These are phyloP conservation scores for Gyromitra esculenta DNA, from an alignment of 2,329 filamentous ascomycete species.

Conservation along the genomic window DNA sequence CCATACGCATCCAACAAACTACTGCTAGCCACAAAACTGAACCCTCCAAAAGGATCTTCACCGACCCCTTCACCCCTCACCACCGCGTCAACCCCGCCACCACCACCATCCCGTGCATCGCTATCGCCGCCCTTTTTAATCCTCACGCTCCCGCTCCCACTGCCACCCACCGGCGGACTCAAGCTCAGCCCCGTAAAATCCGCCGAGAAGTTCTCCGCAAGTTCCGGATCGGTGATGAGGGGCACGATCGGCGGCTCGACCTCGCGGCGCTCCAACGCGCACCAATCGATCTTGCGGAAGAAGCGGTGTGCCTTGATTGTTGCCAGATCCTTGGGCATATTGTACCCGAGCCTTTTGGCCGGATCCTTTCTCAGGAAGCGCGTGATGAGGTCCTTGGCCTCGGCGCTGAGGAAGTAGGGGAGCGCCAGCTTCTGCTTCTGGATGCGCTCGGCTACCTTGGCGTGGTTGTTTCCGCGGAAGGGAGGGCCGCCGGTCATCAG, in stretches of 20 bases:
- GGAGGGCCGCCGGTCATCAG: constrained; percentile 91
- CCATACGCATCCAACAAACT: constrained; percentile 51
- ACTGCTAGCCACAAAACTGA: constrained; percentile 66
- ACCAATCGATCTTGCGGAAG: constrained; percentile 97
- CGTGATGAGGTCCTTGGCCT: constrained; percentile 93
- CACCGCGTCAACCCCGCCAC: constrained; percentile 44
- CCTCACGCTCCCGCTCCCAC: not conserved
- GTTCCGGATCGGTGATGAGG: constrained; percentile 91
- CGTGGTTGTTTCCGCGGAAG: constrained; percentile 84
- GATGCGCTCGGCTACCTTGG: constrained; percentile 96
- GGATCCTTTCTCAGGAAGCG: constrained; percentile 92
- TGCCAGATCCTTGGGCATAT: constrained; percentile 87
- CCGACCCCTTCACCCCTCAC: constrained; percentile 64
- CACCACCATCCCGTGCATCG: constrained; percentile 18
- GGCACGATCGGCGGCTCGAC: constrained; percentile 89
- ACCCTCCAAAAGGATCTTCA: constrained; percentile 67
- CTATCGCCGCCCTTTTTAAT: too few relatives aligned
- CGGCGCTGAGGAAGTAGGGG: constrained; percentile 88
- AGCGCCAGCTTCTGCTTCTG: constrained; percentile 87
- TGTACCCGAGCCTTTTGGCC: constrained; percentile 83
- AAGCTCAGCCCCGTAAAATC: constrained; percentile 89
- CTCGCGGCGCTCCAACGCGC: constrained; percentile 81
- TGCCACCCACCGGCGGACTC: constrained; percentile 71
- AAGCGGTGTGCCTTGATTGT: constrained; percentile 92
- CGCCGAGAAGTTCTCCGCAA: constrained; percentile 94